Evolutionary conservation across 768 basidiomycete genomes (phyloP), one percentile per base, ranked within the genome.

Genomic region (Lactifluus pinguis): DNA sequence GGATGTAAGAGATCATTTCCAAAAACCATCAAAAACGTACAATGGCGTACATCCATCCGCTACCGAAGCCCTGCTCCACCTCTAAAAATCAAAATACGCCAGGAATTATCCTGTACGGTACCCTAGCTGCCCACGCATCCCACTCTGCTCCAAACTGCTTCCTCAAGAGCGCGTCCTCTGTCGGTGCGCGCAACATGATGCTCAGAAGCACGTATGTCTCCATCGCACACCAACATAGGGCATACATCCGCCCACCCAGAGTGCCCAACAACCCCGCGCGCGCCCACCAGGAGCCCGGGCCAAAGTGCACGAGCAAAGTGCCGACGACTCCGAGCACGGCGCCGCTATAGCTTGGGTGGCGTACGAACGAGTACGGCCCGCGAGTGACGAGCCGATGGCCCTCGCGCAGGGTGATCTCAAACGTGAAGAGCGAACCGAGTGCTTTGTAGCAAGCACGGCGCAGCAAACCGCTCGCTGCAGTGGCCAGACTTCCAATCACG

Each of bases 261-360:
- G 55, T 34, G 19, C 32, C 29, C 21, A 53, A 52, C 55, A 61
- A 1, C 65, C 65, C 65, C 34, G 49, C 53, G 15, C 53, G 56
- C 3, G 29, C 47, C 53, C 53, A 55, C 65, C 65, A 66, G 47
- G 63, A 60, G 42, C 63, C 65, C 8, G 65, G 65, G 6, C 65
- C 65, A 36, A 61, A 61, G 25, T 64, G 57, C 15, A 60, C 53
- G 44, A 65, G 59, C 19, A 65, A 25, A 19, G 51, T 63, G 47
- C 66, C 66, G 17, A 53, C 29, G 29, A 66, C 49, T 32, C 54
- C 65, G 29, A 66, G 65, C 47, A 67, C 54, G 11, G 55, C 39
- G 14, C 65, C 67, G 57, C 56, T 58, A 59, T 68, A 68, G 53
- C 62, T 61, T 13, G 68, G 68, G 38, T 69, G 68, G 32, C 68